Percentiles rank a stretch among this genome's conserved stretches.
Conservation (phyloP, 176 grass and related monocot species). For the Thinopyrum elongatum region DNA sequence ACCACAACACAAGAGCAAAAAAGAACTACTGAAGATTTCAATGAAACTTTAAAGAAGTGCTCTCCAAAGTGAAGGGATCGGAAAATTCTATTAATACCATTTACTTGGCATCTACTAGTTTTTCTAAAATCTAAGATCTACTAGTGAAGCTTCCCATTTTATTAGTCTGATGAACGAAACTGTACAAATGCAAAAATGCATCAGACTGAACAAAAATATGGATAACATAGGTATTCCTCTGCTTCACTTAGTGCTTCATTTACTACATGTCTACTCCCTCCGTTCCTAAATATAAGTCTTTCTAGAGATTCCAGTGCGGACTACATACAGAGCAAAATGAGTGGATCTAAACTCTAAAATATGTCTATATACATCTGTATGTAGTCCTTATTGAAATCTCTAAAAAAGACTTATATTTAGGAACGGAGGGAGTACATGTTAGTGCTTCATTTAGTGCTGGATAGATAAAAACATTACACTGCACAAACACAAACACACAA, state of each 20-base stretch:
- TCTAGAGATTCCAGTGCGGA: too few species aligned
- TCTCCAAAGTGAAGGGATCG: not conserved
- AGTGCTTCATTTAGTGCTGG: not conserved
- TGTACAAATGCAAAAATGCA: not conserved
- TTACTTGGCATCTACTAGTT: not conserved
- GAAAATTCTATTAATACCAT: not conserved
- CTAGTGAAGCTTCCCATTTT: not conserved
- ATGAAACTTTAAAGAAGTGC: slow-evolving; percentile 5
- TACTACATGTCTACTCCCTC: too few species aligned
- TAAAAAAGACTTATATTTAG: too few species aligned
- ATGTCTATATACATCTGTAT: too few species aligned
- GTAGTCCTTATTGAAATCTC: too few species aligned
- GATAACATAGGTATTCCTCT: not conserved
- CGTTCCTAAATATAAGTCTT: too few species aligned
- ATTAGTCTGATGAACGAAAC: not conserved
- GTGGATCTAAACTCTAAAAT: too few species aligned
- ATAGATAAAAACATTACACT: not conserved
- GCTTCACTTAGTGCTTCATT: not conserved
- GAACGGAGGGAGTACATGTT: too few species aligned
- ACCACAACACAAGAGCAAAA: not conserved
- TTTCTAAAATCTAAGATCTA: not conserved
- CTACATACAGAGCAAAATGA: too few species aligned
- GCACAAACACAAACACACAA: not conserved
- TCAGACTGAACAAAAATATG: not conserved
- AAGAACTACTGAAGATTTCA: not conserved